phyloP scores from a whole-genome alignment of 2,329 filamentous ascomycete genomes.

The Endoconidiophora polonica region DNA sequence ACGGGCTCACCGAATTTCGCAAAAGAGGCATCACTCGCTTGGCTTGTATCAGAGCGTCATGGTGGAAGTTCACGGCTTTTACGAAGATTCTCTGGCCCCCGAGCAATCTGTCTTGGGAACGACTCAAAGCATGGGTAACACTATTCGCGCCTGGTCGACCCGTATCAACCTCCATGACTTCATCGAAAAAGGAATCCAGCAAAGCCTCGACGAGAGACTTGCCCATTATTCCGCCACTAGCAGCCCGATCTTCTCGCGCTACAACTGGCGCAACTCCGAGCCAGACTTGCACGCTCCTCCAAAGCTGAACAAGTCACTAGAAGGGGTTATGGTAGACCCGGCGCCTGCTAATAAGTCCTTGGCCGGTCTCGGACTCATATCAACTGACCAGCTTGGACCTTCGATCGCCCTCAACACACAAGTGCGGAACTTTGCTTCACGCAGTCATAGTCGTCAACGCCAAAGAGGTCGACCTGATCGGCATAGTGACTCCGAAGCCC shows the following conservation, averaged over 20 bases:
- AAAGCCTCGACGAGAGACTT: constrained; percentile 36
- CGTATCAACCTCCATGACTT: constrained; percentile 37
- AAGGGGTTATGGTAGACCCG: not conserved
- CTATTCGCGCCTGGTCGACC: constrained; percentile 34
- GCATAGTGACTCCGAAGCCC: too few relatives aligned
- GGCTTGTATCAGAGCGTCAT: constrained; percentile 35
- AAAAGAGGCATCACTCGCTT: constrained; percentile 26
- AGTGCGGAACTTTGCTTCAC: too few relatives aligned
- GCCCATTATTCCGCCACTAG: constrained; percentile 12
- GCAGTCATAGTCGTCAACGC: too few relatives aligned
- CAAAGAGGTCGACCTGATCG: too few relatives aligned
- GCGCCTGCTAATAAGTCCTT: too few relatives aligned
- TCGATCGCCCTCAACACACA: too few relatives aligned
- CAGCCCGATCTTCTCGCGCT: constrained; percentile 14
- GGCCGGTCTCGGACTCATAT: too few relatives aligned
- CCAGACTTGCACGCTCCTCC: not conserved
- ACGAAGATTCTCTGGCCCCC: constrained; percentile 32
- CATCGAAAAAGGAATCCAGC: constrained; percentile 35
- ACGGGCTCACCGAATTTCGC: constrained; percentile 19
- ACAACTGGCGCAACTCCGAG: constrained; percentile 2
- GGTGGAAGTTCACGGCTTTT: constrained; percentile 42
- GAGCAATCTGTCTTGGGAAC: not conserved
- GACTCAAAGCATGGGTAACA: constrained; percentile 16
- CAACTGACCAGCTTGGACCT: too few relatives aligned
- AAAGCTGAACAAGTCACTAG: not conserved